Evolutionary conservation across 331 rosid species (phyloP), one percentile per base, ranked within the genome.

Genomic region (Pyrus hybrid): DNA sequence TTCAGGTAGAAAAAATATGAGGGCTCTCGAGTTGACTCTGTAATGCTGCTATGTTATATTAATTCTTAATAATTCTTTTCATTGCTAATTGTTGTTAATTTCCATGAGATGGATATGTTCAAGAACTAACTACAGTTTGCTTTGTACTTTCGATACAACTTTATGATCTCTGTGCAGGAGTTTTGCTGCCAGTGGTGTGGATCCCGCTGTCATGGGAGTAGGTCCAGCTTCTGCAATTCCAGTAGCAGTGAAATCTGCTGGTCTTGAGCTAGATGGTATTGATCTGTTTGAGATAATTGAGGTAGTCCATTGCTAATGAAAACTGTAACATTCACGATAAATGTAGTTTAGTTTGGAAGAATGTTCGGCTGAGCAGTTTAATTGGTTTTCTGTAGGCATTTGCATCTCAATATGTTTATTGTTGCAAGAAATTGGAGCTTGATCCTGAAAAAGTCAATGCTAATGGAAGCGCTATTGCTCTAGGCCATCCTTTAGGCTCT

Each of bases 211-310:
- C 21, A 94, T 94, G 97, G 97, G 97, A 18, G 76, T 94, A 51
- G 93, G 95, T 54, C 99, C 99, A 32, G 96, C 99, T 62, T 85
- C 53, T 78, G 96, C 96, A 72, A 87, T 94, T 73, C 99, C 97
- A 7, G 90, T 90, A 53, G 96, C 99, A 13, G 95, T 92, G 58
- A 90, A 87, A 80, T 87, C 96, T 72, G 99, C 93, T 62, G 99
- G 91, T 72, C 99, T 94, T 68, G 83, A 85, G 80, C 89, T 94
- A 73, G 77, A 61, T 56, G 88, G 90, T 71, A 86, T 94, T 47
- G 88, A 61, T 77, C 80, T 94, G 63, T 94, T 78, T 67, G 97
- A 94, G 86, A 90, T 94, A 72, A 94, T 91, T 54, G 98, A 91
- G 97, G 97, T 90, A 77, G 43, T 17, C 10, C 9, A 35, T 81